Evolutionary conservation across 768 basidiomycete species (phyloP).

Genomic region (Pisolithus marmoratus): DNA sequence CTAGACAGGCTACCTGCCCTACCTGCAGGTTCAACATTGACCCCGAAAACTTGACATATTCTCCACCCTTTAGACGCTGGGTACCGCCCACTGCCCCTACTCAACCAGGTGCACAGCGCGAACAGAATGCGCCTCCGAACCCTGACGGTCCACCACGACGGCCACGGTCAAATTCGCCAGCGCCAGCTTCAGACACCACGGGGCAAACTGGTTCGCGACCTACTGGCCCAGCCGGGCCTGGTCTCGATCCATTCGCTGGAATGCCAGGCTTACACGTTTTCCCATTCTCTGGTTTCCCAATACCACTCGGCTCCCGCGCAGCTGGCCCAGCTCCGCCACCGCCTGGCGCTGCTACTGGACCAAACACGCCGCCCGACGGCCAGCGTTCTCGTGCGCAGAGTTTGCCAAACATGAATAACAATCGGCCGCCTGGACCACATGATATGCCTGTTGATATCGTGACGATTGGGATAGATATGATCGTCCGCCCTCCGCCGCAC

Average conservation of each 20-base stretch:
- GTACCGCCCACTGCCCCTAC: slow-evolving; percentile 5
- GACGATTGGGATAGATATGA: slow-evolving; percentile 39
- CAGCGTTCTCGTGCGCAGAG: slow-evolving; percentile 4
- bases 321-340: slow-evolving; percentile 1
- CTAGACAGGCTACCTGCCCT: slow-evolving; percentile 75
- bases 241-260: slow-evolving; percentile 15
- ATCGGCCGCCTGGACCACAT: slow-evolving; percentile 1
- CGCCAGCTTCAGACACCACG: neutral
- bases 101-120: slow-evolving; percentile 4
- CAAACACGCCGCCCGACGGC: slow-evolving; percentile 2
- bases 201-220: slow-evolving; percentile 7
- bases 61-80: slow-evolving; percentile 16
- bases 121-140: slow-evolving; percentile 5
- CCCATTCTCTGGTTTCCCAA: slow-evolving; percentile 21
- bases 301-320: slow-evolving; percentile 15
- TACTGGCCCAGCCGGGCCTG: slow-evolving; percentile 1
- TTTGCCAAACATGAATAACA: slow-evolving; percentile 17
- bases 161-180: neutral
- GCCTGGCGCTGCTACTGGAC: slow-evolving; percentile 14
- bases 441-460: slow-evolving; percentile 17
- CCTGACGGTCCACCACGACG: slow-evolving; percentile 4
- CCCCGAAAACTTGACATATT: slow-evolving; percentile 64
- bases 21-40: slow-evolving; percentile 82
- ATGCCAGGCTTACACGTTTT: slow-evolving; percentile 22
- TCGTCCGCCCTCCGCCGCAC: slow-evolving; percentile 19